These are phyloP conservation scores for Podosphaera fusca DNA, from an alignment of 2,329 filamentous ascomycete genomes.

Conservation along the genomic window DNA sequence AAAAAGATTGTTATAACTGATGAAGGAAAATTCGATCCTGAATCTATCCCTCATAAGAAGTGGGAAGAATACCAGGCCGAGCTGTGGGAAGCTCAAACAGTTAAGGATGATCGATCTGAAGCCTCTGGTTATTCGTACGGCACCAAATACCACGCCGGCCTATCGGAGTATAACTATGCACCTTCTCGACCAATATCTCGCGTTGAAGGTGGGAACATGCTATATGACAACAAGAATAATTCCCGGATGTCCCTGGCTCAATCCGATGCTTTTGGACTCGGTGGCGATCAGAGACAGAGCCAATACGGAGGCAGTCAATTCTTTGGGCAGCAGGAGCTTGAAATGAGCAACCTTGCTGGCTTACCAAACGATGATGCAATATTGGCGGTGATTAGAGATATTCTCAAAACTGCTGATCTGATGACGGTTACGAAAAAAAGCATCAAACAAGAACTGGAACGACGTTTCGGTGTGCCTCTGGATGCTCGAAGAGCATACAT, in stretches of 20 bases:
- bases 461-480: slow-evolving; percentile 65
- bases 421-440: slow-evolving; percentile 99
- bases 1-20: slow-evolving; percentile 84
- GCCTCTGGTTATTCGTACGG: slow-evolving; percentile 85
- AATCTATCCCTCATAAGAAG: slow-evolving; percentile 84
- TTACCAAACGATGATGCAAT: slow-evolving; percentile 77
- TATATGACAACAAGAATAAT: slow-evolving; percentile 17
- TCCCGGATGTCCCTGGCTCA: slow-evolving; percentile 64
- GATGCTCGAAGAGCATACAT: slow-evolving; percentile 85
- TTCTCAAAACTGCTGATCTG: slow-evolving; percentile 71
- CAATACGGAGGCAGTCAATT: slow-evolving; percentile 23
- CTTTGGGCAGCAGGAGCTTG: slow-evolving; percentile 39
- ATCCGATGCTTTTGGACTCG: slow-evolving; percentile 32
- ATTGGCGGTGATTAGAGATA: slow-evolving; percentile 82
- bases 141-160: slow-evolving; percentile 44
- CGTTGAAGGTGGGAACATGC: slow-evolving; percentile 10
- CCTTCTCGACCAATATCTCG: slow-evolving; percentile 27
- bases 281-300: slow-evolving; percentile 21
- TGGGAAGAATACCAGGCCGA: slow-evolving; percentile 99
- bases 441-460: slow-evolving; percentile 82
- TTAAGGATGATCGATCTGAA: slow-evolving; percentile 61
- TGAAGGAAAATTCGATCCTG: slow-evolving; percentile 92
- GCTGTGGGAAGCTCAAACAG: slow-evolving; percentile 73
- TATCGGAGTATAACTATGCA: slow-evolving; percentile 46
- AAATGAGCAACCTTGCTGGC: slow-evolving; percentile 47